phyloP scores from a whole-genome alignment of 257 asterid genomes.

The Solanum corneliomulleri region DNA sequence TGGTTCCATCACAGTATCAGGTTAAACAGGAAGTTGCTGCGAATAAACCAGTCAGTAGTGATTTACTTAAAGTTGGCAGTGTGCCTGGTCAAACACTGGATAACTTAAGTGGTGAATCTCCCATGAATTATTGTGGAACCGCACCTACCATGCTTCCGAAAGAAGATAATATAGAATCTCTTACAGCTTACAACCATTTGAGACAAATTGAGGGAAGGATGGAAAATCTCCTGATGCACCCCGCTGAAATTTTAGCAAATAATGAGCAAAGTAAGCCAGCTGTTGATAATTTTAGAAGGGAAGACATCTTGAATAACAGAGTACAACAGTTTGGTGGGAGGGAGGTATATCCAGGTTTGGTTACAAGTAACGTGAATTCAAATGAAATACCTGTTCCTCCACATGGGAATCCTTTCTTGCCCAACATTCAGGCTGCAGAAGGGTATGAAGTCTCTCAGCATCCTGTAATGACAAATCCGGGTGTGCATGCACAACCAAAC shows the following conservation, averaged over 20 bases:
- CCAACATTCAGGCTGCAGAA: constrained; percentile 26
- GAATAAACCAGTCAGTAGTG: constrained; percentile 36
- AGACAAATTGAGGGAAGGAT: constrained; percentile 57
- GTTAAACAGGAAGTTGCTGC: constrained; percentile 25
- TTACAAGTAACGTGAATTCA: neutral
- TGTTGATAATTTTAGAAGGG: constrained; percentile 23
- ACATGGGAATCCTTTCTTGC: constrained; percentile 6
- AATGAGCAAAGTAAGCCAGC: constrained; percentile 26
- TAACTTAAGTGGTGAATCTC: constrained; percentile 34
- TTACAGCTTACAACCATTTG: constrained; percentile 36
- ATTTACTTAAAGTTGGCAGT: constrained; percentile 20
- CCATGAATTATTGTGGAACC: constrained; percentile 33
- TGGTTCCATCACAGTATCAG: constrained; percentile 47
- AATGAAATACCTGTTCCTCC: constrained; percentile 6
- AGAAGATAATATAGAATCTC: constrained; percentile 34
- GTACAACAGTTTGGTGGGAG: constrained; percentile 18
- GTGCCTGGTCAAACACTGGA: constrained; percentile 36
- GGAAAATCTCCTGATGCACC: constrained; percentile 49
- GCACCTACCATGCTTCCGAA: constrained; percentile 26
- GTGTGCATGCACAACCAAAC: constrained; percentile 12
- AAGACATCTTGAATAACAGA: constrained; percentile 16
- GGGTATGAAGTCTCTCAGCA: constrained; percentile 25
- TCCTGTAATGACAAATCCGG: constrained; percentile 22
- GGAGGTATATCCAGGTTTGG: constrained; percentile 12
- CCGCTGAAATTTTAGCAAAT: constrained; percentile 33